Evolutionary conservation across 768 basidiomycete genomes (phyloP).

Genomic region (Leccinum disarticulatum): DNA sequence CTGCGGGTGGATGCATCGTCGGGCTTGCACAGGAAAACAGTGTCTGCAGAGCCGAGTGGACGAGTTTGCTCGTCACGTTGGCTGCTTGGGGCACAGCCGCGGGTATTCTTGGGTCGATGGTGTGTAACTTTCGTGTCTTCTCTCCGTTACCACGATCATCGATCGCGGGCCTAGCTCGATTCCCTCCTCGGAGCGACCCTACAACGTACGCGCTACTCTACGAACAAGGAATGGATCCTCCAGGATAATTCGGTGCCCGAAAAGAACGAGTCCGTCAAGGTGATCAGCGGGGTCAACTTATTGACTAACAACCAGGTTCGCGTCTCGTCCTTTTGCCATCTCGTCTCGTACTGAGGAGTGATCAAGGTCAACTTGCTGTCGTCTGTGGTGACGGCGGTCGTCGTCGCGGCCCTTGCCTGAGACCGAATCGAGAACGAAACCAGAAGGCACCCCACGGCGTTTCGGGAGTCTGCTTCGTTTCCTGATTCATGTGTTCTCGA

Average conservation of each 20-base stretch:
- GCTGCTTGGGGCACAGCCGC: constrained; percentile 59
- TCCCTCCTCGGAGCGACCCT: constrained; percentile 86
- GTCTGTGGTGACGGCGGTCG: constrained; percentile 38
- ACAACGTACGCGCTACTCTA: constrained; percentile 76
- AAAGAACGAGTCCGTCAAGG: constrained; percentile 48
- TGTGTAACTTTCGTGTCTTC: constrained; percentile 34
- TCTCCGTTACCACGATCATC: not conserved
- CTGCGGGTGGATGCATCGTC: constrained; percentile 71
- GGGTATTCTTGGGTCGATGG: constrained; percentile 80
- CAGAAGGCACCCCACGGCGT: not conserved
- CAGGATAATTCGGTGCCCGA: constrained; percentile 47
- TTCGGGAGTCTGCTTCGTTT: not conserved
- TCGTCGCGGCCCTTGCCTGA: constrained; percentile 38
- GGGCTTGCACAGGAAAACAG: constrained; percentile 68
- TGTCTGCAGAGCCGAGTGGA: constrained; percentile 91
- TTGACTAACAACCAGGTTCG: constrained; percentile 80
- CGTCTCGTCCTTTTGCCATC: not conserved
- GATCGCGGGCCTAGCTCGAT: constrained; percentile 55
- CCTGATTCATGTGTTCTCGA: constrained; percentile 1
- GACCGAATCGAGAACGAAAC: not conserved
- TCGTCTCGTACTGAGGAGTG: constrained; percentile 6
- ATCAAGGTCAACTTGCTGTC: constrained; percentile 46
- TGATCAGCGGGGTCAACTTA: constrained; percentile 62
- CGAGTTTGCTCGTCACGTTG: constrained; percentile 40
- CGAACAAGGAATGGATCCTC: constrained; percentile 57